Percentiles rank a stretch among this genome's conserved stretches.
These are phyloP conservation scores for Telfairia occidentalis DNA, from an alignment of 331 rosid genomes.

Conservation along the genomic window DNA sequence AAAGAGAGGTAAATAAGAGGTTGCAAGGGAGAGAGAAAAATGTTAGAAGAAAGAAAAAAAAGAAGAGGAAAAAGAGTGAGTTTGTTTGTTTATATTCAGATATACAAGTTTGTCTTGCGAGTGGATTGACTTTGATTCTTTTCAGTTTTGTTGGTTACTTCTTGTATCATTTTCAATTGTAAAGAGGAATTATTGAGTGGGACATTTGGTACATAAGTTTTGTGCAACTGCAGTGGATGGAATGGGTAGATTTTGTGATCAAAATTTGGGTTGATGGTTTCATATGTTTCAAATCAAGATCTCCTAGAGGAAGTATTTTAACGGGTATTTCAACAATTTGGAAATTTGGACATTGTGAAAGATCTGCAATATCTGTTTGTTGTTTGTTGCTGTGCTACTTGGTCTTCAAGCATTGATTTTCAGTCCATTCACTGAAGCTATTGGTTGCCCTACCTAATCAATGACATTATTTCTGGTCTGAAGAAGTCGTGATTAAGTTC, in stretches of 20 bases:
- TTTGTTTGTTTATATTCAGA: background rate
- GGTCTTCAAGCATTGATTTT: background rate
- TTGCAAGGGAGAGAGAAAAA: background rate
- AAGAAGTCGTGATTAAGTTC: too few relatives aligned
- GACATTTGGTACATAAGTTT: background rate
- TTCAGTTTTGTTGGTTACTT: background rate
- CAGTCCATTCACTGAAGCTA: background rate
- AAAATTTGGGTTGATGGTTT: background rate
- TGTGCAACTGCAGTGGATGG: background rate
- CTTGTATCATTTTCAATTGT: background rate
- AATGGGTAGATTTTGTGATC: background rate
- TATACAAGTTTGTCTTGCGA: background rate
- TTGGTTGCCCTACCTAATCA: too few relatives aligned
- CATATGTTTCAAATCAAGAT: background rate
- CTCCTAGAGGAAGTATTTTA: background rate
- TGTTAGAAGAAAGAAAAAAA: background rate
- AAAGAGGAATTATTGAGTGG: background rate
- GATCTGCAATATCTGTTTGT: background rate
- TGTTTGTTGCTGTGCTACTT: background rate
- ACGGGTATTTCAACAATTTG: background rate
- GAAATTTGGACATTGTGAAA: background rate
- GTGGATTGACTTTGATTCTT: background rate
- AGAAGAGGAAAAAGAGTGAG: background rate
- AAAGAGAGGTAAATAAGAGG: background rate
- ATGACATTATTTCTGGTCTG: too few relatives aligned